phyloP scores from a whole-genome alignment of 306 rosid genomes.

The Pterocarpus santalinus region DNA sequence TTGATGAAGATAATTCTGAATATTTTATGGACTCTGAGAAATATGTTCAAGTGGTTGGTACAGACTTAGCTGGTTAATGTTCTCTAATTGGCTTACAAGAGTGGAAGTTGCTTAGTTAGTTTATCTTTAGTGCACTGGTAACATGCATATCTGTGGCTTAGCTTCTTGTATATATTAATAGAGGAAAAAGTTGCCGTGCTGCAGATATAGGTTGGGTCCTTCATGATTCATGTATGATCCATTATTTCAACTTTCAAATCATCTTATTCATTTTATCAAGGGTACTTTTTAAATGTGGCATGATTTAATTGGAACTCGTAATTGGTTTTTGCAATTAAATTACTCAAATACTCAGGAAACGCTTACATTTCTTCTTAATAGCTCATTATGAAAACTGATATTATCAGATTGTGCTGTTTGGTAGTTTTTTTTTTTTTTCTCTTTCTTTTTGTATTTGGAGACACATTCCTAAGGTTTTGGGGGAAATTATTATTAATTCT shows the following conservation, averaged over 20 bases:
- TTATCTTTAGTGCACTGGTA: slow-evolving; percentile 25
- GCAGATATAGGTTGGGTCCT: background rate
- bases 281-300: background rate
- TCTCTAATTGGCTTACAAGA: background rate
- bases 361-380: background rate
- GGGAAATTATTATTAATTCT: background rate
- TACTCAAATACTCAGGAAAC: background rate
- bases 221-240: background rate
- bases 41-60: slow-evolving; percentile 6
- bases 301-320: background rate
- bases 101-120: slow-evolving; percentile 2
- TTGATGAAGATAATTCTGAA: slow-evolving; percentile 9
- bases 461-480: background rate
- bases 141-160: background rate
- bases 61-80: slow-evolving; percentile 9
- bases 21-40: background rate
- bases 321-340: background rate
- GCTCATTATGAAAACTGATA: background rate
- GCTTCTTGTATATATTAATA: background rate
- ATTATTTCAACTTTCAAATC: background rate
- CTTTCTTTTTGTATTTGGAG: no score
- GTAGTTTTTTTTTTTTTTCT: no score
- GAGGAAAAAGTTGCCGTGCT: background rate
- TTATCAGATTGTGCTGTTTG: background rate
- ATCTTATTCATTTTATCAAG: no score